Conservation (phyloP, 805 yeast species). For the Zygotorulaspora florentina region DNA sequence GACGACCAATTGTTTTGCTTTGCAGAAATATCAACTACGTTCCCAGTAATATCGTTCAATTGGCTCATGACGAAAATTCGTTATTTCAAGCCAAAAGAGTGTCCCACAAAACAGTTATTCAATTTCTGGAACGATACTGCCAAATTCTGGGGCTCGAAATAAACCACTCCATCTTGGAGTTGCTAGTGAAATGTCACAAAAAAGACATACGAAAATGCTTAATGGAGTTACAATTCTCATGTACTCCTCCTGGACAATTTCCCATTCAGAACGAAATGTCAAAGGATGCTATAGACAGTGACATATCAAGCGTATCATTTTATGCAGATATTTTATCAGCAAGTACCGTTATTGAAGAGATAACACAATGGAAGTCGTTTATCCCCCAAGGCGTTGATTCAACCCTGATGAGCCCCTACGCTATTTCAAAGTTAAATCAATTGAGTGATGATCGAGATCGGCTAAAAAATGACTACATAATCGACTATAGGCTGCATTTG, state of each 20-base stretch:
- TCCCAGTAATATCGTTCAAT: constrained; percentile 46
- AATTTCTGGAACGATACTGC: constrained; percentile 37
- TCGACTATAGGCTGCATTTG: constrained; percentile 27
- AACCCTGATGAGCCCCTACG: constrained; percentile 21
- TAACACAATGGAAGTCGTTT: constrained; percentile 18
- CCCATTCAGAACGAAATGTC: not conserved
- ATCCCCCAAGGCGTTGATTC: constrained; percentile 22
- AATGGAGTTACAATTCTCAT: constrained; percentile 40
- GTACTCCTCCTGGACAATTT: constrained; percentile 12
- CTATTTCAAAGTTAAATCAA: not conserved
- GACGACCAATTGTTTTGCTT: constrained; percentile 68
- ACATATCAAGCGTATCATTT: not conserved
- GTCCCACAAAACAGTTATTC: constrained; percentile 21
- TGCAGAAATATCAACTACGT: constrained; percentile 48
- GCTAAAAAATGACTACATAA: constrained; percentile 25
- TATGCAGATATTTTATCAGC: constrained; percentile 19
- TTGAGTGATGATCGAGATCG: constrained; percentile 22
- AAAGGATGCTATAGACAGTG: not conserved
- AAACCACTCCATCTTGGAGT: constrained; percentile 29
- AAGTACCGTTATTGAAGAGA: constrained; percentile 17
- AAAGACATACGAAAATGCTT: constrained; percentile 48
- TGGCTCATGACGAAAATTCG: constrained; percentile 42
- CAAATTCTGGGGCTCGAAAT: constrained; percentile 34
- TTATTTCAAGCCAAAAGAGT: constrained; percentile 32
- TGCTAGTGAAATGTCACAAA: constrained; percentile 27